phyloP scores from a whole-genome alignment of 116 monocot genomes.

The Iris pallida region DNA sequence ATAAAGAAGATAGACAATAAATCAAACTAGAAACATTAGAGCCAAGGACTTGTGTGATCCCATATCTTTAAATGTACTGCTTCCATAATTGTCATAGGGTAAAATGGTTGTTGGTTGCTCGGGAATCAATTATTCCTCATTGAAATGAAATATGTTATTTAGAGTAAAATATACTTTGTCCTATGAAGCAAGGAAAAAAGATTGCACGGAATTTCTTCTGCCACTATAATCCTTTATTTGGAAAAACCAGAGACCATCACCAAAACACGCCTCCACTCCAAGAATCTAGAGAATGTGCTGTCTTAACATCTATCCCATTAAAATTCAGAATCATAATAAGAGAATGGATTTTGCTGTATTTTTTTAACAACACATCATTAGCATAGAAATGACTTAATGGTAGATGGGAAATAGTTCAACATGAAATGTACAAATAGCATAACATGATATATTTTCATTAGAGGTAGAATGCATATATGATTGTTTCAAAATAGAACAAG shows the following conservation, averaged over 20 bases:
- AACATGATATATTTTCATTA: too few species aligned
- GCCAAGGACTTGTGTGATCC: too few species aligned
- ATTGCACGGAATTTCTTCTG: slow-evolving; percentile 75
- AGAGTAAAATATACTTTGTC: slow-evolving; percentile 94
- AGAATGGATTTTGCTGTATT: slow-evolving; percentile 81
- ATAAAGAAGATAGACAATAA: too few species aligned
- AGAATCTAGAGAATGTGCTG: slow-evolving; percentile 71
- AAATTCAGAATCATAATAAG: slow-evolving; percentile 68
- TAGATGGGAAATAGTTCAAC: too few species aligned
- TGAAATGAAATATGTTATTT: slow-evolving; percentile 66
- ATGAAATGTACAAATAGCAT: too few species aligned
- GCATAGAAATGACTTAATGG: too few species aligned
- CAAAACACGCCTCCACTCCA: slow-evolving; percentile 82
- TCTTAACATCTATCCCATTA: slow-evolving; percentile 75
- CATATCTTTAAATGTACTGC: background rate
- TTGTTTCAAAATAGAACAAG: too few species aligned
- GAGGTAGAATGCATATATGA: too few species aligned
- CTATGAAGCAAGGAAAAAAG: slow-evolving; percentile 92
- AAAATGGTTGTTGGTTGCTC: slow-evolving; percentile 8
- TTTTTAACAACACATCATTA: too few species aligned
- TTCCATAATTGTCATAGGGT: slow-evolving; percentile 19
- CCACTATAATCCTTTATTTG: slow-evolving; percentile 45
- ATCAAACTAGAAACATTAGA: too few species aligned
- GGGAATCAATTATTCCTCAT: slow-evolving; percentile 31
- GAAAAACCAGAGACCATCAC: slow-evolving; percentile 78